Percentiles rank a stretch among this genome's conserved stretches.
Conservation (phyloP, 257 asterid species). For the Leptodermis oblonga region DNA sequence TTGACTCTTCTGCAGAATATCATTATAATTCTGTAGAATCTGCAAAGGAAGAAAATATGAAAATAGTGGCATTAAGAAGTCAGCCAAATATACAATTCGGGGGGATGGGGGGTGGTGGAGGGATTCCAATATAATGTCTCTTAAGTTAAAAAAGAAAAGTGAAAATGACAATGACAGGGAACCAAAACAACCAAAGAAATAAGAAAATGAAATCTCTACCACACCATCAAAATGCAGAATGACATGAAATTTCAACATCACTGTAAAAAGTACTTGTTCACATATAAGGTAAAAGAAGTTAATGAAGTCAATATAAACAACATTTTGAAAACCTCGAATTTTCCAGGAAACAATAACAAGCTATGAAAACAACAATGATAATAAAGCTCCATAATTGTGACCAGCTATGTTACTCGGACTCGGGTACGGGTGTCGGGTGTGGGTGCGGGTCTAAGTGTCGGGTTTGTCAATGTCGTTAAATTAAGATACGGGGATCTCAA, state of each 20-base stretch:
- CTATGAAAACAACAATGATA: background rate
- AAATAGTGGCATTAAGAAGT: background rate
- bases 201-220: background rate
- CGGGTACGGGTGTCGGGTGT: no score
- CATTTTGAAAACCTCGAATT: background rate
- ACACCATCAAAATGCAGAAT: background rate
- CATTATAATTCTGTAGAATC: constrained; percentile 74
- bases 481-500: no score
- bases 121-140: background rate
- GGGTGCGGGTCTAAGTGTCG: no score
- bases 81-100: background rate
- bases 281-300: background rate
- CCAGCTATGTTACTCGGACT: no score
- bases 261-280: background rate
- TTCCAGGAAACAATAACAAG: background rate
- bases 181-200: background rate
- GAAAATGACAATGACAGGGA: background rate
- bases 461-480: no score
- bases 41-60: constrained; percentile 26
- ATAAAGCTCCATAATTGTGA: background rate
- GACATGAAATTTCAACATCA: background rate
- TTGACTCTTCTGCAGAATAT: constrained; percentile 63
- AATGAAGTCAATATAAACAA: background rate
- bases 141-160: background rate
- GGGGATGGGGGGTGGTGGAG: no score